Percentiles rank a stretch among this genome's conserved stretches.
phyloP scores from a whole-genome alignment of 208 protist genomes.

The Phytomonas francai region DNA sequence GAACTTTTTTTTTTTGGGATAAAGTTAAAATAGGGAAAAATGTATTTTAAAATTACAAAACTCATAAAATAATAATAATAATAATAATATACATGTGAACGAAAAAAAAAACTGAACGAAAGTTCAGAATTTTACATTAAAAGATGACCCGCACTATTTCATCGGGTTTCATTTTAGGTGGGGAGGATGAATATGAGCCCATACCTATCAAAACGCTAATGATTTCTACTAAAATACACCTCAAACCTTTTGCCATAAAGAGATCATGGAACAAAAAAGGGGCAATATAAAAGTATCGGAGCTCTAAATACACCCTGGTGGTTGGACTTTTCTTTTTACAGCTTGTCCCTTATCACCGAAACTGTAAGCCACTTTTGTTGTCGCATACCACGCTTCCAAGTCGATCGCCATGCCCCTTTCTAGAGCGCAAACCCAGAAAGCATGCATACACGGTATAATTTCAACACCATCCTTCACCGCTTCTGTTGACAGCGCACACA shows the following conservation, averaged over 20 bases:
- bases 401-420: conserved; percentile 6
- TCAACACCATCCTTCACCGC: conserved; percentile 1
- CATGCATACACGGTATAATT: neutral
- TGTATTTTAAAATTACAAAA: conserved; percentile 6
- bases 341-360: neutral
- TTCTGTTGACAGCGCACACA: conserved; percentile 38
- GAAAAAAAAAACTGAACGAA: conserved; percentile 8
- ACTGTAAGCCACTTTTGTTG: neutral
- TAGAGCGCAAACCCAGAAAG: neutral
- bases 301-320: neutral
- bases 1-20: neutral
- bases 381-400: neutral
- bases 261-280: neutral
- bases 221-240: neutral
- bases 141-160: neutral
- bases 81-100: neutral
- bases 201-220: neutral
- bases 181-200: neutral
- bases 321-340: neutral
- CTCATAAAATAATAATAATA: neutral
- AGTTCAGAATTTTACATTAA: neutral
- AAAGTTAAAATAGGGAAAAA: neutral
- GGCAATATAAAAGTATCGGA: neutral
- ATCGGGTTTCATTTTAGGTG: neutral
- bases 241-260: neutral